These are phyloP conservation scores for Trametes pubescens DNA, from an alignment of 1,284 basidiomycete species.

Conservation along the genomic window DNA sequence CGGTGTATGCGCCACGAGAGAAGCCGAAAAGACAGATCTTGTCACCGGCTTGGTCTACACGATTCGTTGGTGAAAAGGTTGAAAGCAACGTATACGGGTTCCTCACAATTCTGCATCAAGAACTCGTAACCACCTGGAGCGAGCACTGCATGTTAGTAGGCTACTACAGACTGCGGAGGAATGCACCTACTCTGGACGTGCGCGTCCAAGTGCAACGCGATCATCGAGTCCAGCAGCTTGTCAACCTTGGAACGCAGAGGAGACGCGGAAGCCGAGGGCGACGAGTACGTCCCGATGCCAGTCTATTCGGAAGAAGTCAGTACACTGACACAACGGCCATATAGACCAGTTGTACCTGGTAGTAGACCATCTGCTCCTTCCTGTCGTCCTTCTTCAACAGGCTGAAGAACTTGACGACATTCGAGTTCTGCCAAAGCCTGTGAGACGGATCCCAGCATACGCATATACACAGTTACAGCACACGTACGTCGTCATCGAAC, in stretches of 20 bases:
- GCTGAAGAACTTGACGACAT: constrained; percentile 65
- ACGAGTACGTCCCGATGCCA: constrained; percentile 62
- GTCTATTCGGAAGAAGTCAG: constrained; percentile 43
- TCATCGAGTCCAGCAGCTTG: constrained; percentile 55
- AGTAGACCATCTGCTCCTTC: constrained; percentile 64
- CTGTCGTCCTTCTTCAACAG: constrained; percentile 61
- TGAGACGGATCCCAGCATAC: neutral
- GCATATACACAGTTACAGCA: neutral
- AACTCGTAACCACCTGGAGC: constrained; percentile 64
- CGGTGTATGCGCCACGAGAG: constrained; percentile 71
- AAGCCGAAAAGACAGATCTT: constrained; percentile 69
- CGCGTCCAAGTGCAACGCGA: constrained; percentile 61
- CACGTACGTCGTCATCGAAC: constrained; percentile 59
- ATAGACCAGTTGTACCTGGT: constrained; percentile 53
- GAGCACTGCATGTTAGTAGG: neutral
- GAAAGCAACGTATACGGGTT: neutral
- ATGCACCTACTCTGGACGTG: constrained; percentile 59
- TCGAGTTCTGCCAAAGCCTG: constrained; percentile 56
- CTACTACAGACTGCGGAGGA: neutral
- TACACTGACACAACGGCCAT: neutral
- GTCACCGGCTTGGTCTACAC: constrained; percentile 52
- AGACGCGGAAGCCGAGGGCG: constrained; percentile 50
- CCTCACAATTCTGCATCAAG: constrained; percentile 67
- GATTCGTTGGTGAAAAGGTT: neutral
- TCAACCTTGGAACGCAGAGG: constrained; percentile 47